Evolutionary conservation across 129 eudicot species (phyloP).

Genomic region (Pseudognaphalium luteoalbum): DNA sequence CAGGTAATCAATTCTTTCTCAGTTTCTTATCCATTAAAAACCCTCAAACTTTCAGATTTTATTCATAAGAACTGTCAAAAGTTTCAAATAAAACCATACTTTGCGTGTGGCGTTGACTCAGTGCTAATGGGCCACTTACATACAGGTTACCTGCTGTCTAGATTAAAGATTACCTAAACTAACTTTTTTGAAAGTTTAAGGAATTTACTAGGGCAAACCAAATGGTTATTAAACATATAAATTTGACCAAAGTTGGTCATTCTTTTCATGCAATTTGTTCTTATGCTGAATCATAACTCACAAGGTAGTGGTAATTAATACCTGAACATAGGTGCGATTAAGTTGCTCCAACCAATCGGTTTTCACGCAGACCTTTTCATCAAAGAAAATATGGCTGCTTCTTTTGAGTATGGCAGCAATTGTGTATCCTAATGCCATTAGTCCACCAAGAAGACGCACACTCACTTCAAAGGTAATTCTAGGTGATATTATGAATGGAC

Average conservation of each 20-base stretch:
- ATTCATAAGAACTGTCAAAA: no score
- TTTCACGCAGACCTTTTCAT: conserved; percentile 83
- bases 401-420: conserved; percentile 93
- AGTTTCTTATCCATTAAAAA: not conserved
- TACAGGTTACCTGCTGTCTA: not conserved
- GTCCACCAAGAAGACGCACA: conserved; percentile 95
- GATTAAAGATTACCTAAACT: not conserved
- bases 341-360: conserved; percentile 95
- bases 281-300: not conserved
- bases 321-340: conserved; percentile 88
- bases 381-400: conserved; percentile 82
- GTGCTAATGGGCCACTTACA: not conserved
- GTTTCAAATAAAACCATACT: not conserved
- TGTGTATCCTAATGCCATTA: conserved; percentile 96
- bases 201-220: not conserved
- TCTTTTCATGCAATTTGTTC: not conserved
- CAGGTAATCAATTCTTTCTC: not conserved
- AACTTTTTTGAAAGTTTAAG: not conserved
- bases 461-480: conserved; percentile 98
- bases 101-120: not conserved
- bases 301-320: conserved; percentile 26
- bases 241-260: not conserved
- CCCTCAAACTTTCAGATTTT: not conserved
- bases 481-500: conserved; percentile 97
- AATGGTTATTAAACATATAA: not conserved